phyloP scores from a whole-genome alignment of 306 rosid genomes.

The Cucurbita argyrosperma region DNA sequence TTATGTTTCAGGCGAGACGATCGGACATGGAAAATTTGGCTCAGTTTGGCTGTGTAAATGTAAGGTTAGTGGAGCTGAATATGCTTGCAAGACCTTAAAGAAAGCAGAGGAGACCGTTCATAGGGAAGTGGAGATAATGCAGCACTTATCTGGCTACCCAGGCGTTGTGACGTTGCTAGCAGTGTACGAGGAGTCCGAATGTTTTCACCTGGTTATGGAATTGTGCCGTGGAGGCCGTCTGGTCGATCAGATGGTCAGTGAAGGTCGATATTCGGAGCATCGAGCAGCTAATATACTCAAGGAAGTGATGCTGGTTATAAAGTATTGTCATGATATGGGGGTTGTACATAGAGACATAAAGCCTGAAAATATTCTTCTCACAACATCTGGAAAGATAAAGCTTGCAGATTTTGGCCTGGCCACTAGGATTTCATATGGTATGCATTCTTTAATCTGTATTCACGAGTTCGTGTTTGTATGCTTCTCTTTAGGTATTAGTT shows the following conservation, averaged over 20 bases:
- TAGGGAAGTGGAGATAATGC: constrained; percentile 98
- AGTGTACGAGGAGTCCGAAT: constrained; percentile 74
- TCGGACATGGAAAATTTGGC: constrained; percentile 95
- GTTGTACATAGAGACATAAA: constrained; percentile 95
- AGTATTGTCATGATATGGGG: constrained; percentile 99
- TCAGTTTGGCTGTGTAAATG: constrained; percentile 70
- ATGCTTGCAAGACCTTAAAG: constrained; percentile 77
- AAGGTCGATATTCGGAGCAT: constrained; percentile 72
- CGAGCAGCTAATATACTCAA: constrained; percentile 69
- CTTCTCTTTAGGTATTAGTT: not conserved
- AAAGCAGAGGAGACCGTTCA: constrained; percentile 96
- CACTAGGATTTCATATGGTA: constrained; percentile 83
- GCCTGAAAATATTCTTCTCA: constrained; percentile 91
- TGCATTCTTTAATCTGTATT: not conserved
- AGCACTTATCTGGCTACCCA: constrained; percentile 89
- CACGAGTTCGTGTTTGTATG: not conserved
- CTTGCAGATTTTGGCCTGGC: constrained; percentile 99
- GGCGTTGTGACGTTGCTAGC: constrained; percentile 92
- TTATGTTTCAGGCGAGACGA: constrained; percentile 46
- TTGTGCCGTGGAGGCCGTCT: constrained; percentile 84
- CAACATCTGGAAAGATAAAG: constrained; percentile 69
- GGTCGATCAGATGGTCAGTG: constrained; percentile 57
- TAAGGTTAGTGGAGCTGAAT: constrained; percentile 53
- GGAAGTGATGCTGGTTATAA: constrained; percentile 88
- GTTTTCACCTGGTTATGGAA: constrained; percentile 96